Evolutionary conservation across 2,329 filamentous ascomycete genomes (phyloP), one percentile per base, ranked within the genome.

Genomic region (Orbilia blumenaviensis): DNA sequence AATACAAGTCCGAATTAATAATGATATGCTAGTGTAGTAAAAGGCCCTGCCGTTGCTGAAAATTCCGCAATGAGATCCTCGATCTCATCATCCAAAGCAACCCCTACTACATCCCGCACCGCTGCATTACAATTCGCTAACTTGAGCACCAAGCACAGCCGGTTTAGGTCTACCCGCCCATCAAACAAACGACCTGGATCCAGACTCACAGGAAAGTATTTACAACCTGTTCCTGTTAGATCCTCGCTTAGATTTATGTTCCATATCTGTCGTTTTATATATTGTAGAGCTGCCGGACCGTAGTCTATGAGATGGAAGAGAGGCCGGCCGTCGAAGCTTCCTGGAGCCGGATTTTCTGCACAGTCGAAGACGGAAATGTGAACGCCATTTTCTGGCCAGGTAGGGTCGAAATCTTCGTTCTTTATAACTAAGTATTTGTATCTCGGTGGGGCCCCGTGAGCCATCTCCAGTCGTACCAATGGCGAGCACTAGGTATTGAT

Each of bases 221-320:
- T 54, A 18, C 48, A 66, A 5, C 63, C 63, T 2, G 63, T 58
- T 3, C 38, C 63, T 9, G 14, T 46, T 1, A 66, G 10, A 1
- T 66, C 63, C 25, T 54, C 46, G 34, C 38, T 48, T 42, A 52
- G 34, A 12, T 66, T 66, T 25, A 66, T 42, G n/a, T 66, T 58
- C 16, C 54, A 27, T 32, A 72, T 42, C 16, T 58, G 36, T 38
- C 42, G 42, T 27, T 72, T 61, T 7, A 48, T 29, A 38, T 46
- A 63, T 12, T 25, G 23, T 25, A 72, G 48, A 16, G 67, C 52
- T 25, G 44, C 27, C 18, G 18, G 16, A 9, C 46, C 41, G 25
- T 44, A 72, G 8, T 64, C 32, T 34, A 52, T 61, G 14, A 72
- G 44, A 14, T 69, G 27, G n/a, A 38, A 38, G 5, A 69, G 42